These are phyloP conservation scores for Cucurbita pepo DNA, from an alignment of 306 rosid genomes.

Conservation along the genomic window DNA sequence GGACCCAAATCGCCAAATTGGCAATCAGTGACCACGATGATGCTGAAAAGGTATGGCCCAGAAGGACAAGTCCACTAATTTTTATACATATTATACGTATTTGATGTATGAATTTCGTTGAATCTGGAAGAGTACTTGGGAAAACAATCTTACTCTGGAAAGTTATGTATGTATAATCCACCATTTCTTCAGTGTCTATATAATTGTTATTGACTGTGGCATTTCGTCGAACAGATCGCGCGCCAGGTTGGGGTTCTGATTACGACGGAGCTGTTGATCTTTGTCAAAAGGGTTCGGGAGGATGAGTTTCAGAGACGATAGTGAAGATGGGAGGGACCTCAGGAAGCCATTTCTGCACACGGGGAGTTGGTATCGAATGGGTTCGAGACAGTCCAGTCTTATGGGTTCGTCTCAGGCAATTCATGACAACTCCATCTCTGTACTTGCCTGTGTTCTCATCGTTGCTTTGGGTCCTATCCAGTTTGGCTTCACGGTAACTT, in stretches of 20 bases:
- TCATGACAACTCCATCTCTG: conserved; percentile 67
- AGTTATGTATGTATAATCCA: neutral
- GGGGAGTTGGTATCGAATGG: conserved; percentile 93
- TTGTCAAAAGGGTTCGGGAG: neutral
- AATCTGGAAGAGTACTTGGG: neutral
- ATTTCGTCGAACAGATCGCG: neutral
- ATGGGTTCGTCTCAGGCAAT: conserved; percentile 67
- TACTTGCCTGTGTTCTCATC: conserved; percentile 72
- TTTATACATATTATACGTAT: neutral
- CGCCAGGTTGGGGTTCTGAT: neutral
- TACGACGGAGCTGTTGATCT: neutral
- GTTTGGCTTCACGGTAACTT: conserved; percentile 87
- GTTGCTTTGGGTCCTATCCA: conserved; percentile 96
- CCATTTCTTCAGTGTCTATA: neutral
- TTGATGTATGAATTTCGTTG: neutral
- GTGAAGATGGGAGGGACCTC: conserved; percentile 62
- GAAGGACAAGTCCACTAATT: neutral
- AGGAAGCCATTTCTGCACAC: conserved; percentile 84
- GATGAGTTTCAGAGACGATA: conserved; percentile 63
- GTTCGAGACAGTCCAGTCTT: conserved; percentile 55
- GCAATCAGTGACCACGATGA: neutral
- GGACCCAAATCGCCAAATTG: neutral
- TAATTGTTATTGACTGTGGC: neutral
- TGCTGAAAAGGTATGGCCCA: neutral
- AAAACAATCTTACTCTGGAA: neutral